Conservation (phyloP, 2,329 filamentous ascomycete species). For the Chaetoscypha palmicola region DNA sequence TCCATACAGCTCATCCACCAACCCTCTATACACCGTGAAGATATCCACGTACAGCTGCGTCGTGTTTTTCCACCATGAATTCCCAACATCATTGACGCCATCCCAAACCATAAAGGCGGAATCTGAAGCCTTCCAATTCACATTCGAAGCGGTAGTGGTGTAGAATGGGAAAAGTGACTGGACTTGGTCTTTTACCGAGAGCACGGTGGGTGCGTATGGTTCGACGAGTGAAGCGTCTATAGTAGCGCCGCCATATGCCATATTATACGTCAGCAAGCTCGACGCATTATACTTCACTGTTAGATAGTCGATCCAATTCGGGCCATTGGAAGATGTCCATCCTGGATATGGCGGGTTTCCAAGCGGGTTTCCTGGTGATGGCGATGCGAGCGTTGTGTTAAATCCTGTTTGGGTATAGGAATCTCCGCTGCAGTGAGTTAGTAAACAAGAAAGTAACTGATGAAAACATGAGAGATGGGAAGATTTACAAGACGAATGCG, state of each 20-base stretch:
- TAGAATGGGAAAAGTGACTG: slow-evolving; percentile 36
- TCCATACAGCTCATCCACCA: slow-evolving; percentile 41
- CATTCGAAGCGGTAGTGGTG: slow-evolving; percentile 27
- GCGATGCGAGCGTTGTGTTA: slow-evolving; percentile 30
- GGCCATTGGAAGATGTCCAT: slow-evolving; percentile 38
- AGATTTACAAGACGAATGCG: slow-evolving; percentile 37
- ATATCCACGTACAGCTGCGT: slow-evolving; percentile 34
- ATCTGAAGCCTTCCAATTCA: slow-evolving; percentile 19
- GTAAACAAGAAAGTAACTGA: neutral
- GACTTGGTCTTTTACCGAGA: slow-evolving; percentile 34
- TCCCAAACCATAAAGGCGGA: slow-evolving; percentile 37
- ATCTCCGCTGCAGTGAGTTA: slow-evolving; percentile 30
- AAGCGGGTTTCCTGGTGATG: slow-evolving; percentile 32
- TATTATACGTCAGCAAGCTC: slow-evolving; percentile 42
- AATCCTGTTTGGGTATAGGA: slow-evolving; percentile 36
- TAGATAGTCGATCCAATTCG: slow-evolving; percentile 49
- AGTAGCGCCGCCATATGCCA: slow-evolving; percentile 41
- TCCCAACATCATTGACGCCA: slow-evolving; percentile 50
- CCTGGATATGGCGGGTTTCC: slow-evolving; percentile 37
- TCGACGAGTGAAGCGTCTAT: slow-evolving; percentile 34
- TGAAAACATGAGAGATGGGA: neutral
- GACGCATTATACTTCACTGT: slow-evolving; percentile 39
- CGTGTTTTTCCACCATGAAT: slow-evolving; percentile 36
- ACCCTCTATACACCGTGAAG: slow-evolving; percentile 37
- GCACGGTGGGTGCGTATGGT: slow-evolving; percentile 32